phyloP scores from a whole-genome alignment of 2,329 filamentous ascomycete species.

The Fusarium sp. region DNA sequence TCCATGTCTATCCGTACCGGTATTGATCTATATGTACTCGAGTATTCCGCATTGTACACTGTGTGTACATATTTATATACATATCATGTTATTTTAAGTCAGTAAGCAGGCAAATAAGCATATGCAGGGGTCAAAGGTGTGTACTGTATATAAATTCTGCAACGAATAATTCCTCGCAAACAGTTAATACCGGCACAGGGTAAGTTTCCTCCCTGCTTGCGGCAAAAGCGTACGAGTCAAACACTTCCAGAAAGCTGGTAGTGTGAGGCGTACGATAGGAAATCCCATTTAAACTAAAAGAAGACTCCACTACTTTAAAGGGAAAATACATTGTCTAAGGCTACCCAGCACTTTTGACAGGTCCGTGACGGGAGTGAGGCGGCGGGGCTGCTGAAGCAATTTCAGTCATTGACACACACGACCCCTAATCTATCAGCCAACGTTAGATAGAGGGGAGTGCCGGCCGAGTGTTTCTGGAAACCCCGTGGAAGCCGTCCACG shows the following conservation, averaged over 20 bases:
- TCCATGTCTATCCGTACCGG: neutral
- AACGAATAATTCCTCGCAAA: neutral
- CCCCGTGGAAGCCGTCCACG: conserved; percentile 27
- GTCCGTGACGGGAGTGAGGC: conserved; percentile 19
- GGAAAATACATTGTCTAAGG: neutral
- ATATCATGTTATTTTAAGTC: neutral
- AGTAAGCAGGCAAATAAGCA: neutral
- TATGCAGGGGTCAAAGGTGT: neutral
- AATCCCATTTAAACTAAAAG: conserved; percentile 17
- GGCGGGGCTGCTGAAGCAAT: conserved; percentile 21
- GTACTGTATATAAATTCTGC: neutral
- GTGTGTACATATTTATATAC: neutral
- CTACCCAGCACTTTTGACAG: conserved; percentile 22
- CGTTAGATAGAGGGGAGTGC: conserved; percentile 19
- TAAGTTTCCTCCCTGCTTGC: neutral
- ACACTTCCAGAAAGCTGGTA: conserved; percentile 12
- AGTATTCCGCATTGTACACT: neutral
- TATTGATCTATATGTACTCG: neutral
- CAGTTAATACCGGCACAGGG: too few species aligned
- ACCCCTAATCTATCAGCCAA: conserved; percentile 1
- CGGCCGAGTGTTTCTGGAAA: conserved; percentile 47
- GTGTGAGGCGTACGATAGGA: conserved; percentile 13
- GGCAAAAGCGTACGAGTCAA: conserved; percentile 1
- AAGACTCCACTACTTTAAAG: conserved; percentile 16
- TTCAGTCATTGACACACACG: conserved; percentile 1